These are phyloP conservation scores for Kodamaea plutei DNA, from an alignment of 1,139 yeast genomes.

Conservation along the genomic window DNA sequence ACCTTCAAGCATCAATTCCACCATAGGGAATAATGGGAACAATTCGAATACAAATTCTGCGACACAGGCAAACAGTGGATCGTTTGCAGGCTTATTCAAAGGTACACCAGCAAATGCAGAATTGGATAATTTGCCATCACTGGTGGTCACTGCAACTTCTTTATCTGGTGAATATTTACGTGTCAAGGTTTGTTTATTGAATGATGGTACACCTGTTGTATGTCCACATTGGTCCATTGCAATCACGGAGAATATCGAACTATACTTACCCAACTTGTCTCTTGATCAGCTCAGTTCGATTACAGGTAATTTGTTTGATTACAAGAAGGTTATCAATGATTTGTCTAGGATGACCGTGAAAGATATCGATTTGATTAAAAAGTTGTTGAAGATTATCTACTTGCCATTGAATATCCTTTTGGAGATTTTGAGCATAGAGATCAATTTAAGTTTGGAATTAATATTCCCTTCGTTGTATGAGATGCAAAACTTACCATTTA, in stretches of 20 bases:
- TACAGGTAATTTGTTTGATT: conserved; percentile 41
- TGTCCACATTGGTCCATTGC: conserved; percentile 69
- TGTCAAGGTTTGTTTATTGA: conserved; percentile 64
- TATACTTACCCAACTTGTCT: conserved; percentile 44
- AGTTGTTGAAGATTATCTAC: conserved; percentile 40
- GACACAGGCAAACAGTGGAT: conserved; percentile 5
- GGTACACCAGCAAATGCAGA: conserved; percentile 11
- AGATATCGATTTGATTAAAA: conserved; percentile 36
- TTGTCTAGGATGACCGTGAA: conserved; percentile 34
- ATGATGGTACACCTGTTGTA: conserved; percentile 84
- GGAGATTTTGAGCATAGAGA: conserved; percentile 47
- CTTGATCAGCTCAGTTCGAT: conserved; percentile 40
- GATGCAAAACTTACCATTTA: conserved; percentile 49
- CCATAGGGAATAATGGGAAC: conserved; percentile 7
- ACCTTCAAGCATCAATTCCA: conserved; percentile 20
- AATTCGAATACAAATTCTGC: neutral
- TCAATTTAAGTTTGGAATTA: conserved; percentile 74
- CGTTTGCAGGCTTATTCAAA: conserved; percentile 3
- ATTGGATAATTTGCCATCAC: conserved; percentile 30
- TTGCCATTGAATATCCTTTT: conserved; percentile 65
- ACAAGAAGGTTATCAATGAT: conserved; percentile 40
- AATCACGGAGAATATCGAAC: conserved; percentile 52
- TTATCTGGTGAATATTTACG: conserved; percentile 76
- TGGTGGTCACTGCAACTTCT: conserved; percentile 90
- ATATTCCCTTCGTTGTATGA: conserved; percentile 77